Percentiles rank a stretch among this genome's conserved stretches.
Evolutionary conservation across 805 yeast genomes (phyloP).

Genomic region (Blastobotrys peoriensis): DNA sequence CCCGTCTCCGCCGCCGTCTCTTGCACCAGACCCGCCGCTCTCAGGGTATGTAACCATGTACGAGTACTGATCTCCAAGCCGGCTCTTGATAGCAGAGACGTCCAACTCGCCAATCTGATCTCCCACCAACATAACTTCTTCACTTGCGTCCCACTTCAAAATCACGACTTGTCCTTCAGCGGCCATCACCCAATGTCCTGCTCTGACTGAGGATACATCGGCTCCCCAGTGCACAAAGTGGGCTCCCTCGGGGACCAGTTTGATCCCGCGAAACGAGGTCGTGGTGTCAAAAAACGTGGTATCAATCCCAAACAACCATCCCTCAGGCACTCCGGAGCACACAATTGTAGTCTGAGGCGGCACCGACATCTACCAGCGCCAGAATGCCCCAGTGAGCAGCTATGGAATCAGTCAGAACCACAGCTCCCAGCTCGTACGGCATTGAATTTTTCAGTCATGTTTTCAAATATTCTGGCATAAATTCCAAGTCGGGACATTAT

Average conservation of each 20-base stretch:
- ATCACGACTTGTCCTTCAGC: constrained; percentile 32
- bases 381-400: too few relatives aligned
- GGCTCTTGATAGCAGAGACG: constrained; percentile 24
- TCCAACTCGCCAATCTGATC: constrained; percentile 31
- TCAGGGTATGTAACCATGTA: constrained; percentile 40
- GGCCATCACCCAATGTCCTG: constrained; percentile 34
- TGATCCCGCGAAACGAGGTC: constrained; percentile 43
- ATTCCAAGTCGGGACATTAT: too few relatives aligned
- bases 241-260: constrained; percentile 43
- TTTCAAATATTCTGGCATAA: constrained; percentile 1
- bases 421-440: too few relatives aligned
- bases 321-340: constrained; percentile 29
- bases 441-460: too few relatives aligned
- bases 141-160: constrained; percentile 34
- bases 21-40: constrained; percentile 18
- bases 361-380: constrained; percentile 8
- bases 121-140: constrained; percentile 29
- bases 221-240: constrained; percentile 52
- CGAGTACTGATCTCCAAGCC: constrained; percentile 31
- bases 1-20: background rate
- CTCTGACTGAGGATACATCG: constrained; percentile 32
- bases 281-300: constrained; percentile 42
- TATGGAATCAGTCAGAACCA: too few relatives aligned
- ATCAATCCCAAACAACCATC: constrained; percentile 44
- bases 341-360: constrained; percentile 24